These are phyloP conservation scores for Penicillium sp. DNA, from an alignment of 2,329 filamentous ascomycete species.

Conservation along the genomic window DNA sequence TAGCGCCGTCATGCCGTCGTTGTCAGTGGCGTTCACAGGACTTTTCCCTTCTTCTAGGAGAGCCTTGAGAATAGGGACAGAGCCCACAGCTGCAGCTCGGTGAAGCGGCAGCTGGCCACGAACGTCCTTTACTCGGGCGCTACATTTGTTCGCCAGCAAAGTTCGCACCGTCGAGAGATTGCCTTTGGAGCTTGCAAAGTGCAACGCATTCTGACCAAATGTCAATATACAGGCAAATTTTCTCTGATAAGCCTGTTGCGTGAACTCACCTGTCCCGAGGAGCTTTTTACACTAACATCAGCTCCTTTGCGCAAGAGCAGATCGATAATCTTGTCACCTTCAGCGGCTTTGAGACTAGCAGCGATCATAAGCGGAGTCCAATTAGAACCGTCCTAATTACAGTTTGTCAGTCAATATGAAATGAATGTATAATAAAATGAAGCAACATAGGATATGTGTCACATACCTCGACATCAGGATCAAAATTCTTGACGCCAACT, in stretches of 20 bases:
- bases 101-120: conserved; percentile 89
- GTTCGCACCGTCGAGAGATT: conserved; percentile 78
- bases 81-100: conserved; percentile 85
- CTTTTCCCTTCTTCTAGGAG: conserved; percentile 71
- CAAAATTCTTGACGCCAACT: conserved; percentile 68
- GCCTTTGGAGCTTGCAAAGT: conserved; percentile 87
- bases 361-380: conserved; percentile 54
- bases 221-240: neutral
- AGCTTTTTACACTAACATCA: conserved; percentile 45
- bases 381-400: conserved; percentile 44
- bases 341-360: conserved; percentile 45
- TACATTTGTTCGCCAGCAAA: conserved; percentile 74
- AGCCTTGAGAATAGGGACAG: conserved; percentile 78
- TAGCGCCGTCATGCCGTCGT: conserved; percentile 78
- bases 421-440: neutral
- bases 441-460: neutral
- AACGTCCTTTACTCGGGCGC: conserved; percentile 75
- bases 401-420: neutral
- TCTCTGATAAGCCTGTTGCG: neutral
- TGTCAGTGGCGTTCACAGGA: conserved; percentile 79
- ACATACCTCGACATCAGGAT: conserved; percentile 73
- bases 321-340: conserved; percentile 46
- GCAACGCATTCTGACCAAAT: conserved; percentile 69
- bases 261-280: conserved; percentile 40
- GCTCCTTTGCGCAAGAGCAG: conserved; percentile 48